Percentiles rank a stretch among this genome's conserved stretches.
Conservation (phyloP, 805 yeast species). For the Starmerella etchellsii region DNA sequence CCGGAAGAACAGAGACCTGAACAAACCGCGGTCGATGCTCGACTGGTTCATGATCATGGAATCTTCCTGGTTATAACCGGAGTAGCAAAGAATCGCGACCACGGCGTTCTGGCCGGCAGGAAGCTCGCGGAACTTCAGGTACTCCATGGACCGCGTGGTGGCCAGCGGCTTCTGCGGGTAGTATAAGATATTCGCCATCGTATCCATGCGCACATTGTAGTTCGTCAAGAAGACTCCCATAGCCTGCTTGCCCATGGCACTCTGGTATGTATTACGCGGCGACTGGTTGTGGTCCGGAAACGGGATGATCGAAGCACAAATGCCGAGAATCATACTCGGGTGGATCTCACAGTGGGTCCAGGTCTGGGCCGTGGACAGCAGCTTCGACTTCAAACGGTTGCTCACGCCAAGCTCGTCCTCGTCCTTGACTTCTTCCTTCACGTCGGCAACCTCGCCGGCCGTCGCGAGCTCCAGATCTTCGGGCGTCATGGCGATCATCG, state of each 20-base stretch:
- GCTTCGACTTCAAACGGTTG: conserved; percentile 66
- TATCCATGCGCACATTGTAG: conserved; percentile 94
- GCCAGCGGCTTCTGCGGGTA: conserved; percentile 98
- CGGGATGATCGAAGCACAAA: conserved; percentile 96
- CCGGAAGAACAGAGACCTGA: conserved; percentile 89
- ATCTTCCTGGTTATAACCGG: conserved; percentile 99
- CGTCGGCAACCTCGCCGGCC: conserved; percentile 15
- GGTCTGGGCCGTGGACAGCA: conserved; percentile 54
- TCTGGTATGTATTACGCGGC: conserved; percentile 97
- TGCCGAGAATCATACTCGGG: conserved; percentile 97
- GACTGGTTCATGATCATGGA: conserved; percentile 99
- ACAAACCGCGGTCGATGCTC: conserved; percentile 90
- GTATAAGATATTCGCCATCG: conserved; percentile 95
- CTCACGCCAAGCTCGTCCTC: conserved; percentile 44
- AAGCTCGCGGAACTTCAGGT: conserved; percentile 87
- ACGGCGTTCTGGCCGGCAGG: conserved; percentile 99
- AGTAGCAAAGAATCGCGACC: conserved; percentile 95
- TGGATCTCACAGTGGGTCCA: conserved; percentile 98
- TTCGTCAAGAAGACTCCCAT: conserved; percentile 98
- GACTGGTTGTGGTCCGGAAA: conserved; percentile 99
- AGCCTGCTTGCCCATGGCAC: conserved; percentile 99
- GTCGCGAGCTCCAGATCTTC: conserved; percentile 73
- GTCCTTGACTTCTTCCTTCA: not conserved
- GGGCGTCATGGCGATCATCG: conserved; percentile 97
- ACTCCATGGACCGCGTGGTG: conserved; percentile 96